These are phyloP conservation scores for Ophiostoma sp. DNA, from an alignment of 2,329 filamentous ascomycete genomes.

Conservation along the genomic window DNA sequence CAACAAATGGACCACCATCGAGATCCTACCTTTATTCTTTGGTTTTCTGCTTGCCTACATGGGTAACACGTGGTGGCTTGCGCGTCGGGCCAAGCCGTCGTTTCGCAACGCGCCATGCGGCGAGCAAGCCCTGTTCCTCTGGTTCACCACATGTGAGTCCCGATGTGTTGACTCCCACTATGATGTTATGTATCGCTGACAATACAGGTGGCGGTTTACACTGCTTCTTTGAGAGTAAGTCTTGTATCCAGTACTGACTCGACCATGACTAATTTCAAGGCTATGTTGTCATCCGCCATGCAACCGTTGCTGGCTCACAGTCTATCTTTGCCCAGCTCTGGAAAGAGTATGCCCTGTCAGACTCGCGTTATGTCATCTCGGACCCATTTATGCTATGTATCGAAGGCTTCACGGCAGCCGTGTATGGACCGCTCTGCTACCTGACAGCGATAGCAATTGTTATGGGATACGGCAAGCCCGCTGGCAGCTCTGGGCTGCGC, in stretches of 20 bases:
- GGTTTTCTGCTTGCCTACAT: slow-evolving; percentile 37
- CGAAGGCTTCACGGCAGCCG: slow-evolving; percentile 69
- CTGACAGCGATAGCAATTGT: slow-evolving; percentile 44
- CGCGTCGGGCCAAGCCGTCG: slow-evolving; percentile 22
- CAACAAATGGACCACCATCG: slow-evolving; percentile 39
- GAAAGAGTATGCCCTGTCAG: slow-evolving; percentile 87
- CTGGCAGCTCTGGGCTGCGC: slow-evolving; percentile 38
- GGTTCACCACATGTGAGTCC: slow-evolving; percentile 52
- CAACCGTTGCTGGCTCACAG: slow-evolving; percentile 59
- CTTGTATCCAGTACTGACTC: slow-evolving; percentile 33
- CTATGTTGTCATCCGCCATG: slow-evolving; percentile 70
- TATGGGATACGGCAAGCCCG: slow-evolving; percentile 20
- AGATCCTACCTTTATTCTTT: slow-evolving; percentile 38
- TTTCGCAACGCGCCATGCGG: slow-evolving; percentile 32
- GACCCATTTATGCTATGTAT: slow-evolving; percentile 83
- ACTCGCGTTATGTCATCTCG: slow-evolving; percentile 78
- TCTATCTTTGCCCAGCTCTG: slow-evolving; percentile 77
- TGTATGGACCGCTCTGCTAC: slow-evolving; percentile 56
- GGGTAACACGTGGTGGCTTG: slow-evolving; percentile 32
- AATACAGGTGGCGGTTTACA: slow-evolving; percentile 61
- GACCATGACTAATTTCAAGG: slow-evolving; percentile 34
- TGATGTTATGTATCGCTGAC: background rate
- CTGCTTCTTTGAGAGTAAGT: slow-evolving; percentile 81
- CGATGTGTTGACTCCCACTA: too few species aligned
- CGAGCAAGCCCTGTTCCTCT: slow-evolving; percentile 43